Percentiles rank a stretch among this genome's conserved stretches.
These are phyloP conservation scores for Stemphylium lycopersici DNA, from an alignment of 2,329 filamentous ascomycete species.

Conservation along the genomic window DNA sequence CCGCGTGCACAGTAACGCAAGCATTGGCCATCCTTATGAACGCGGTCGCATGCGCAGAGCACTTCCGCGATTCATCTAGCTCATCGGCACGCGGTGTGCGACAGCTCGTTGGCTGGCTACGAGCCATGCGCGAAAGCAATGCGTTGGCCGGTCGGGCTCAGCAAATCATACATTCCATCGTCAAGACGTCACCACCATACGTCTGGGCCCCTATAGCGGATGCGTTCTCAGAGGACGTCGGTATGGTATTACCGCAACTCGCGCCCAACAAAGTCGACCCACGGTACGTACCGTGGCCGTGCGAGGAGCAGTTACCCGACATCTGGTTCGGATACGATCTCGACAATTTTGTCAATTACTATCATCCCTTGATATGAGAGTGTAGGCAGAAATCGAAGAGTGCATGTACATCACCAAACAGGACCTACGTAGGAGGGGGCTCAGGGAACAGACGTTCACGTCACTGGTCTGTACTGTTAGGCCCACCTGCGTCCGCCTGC, in stretches of 20 bases:
- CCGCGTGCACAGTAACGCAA: conserved; percentile 38
- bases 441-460: too few relatives aligned
- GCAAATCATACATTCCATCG: conserved; percentile 10
- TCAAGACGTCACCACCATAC: conserved; percentile 7
- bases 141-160: conserved; percentile 33
- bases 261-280: background rate
- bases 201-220: conserved; percentile 10
- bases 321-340: conserved; percentile 6
- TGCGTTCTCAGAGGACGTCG: conserved; percentile 4
- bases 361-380: background rate
- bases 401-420: background rate
- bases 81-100: conserved; percentile 1
- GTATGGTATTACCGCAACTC: background rate
- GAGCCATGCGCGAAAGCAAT: conserved; percentile 30
- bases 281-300: conserved; percentile 7
- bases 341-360: background rate
- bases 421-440: too few relatives aligned
- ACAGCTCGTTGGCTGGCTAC: conserved; percentile 35
- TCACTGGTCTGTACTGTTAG: too few relatives aligned
- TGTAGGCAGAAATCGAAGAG: background rate
- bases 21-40: conserved; percentile 44
- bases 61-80: conserved; percentile 1
- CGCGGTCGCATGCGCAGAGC: conserved; percentile 34
- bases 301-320: background rate
- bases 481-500: too few relatives aligned